Evolutionary conservation across 805 yeast genomes (phyloP), one percentile per base, ranked within the genome.

Genomic region (Gaillardinia entomophila): DNA sequence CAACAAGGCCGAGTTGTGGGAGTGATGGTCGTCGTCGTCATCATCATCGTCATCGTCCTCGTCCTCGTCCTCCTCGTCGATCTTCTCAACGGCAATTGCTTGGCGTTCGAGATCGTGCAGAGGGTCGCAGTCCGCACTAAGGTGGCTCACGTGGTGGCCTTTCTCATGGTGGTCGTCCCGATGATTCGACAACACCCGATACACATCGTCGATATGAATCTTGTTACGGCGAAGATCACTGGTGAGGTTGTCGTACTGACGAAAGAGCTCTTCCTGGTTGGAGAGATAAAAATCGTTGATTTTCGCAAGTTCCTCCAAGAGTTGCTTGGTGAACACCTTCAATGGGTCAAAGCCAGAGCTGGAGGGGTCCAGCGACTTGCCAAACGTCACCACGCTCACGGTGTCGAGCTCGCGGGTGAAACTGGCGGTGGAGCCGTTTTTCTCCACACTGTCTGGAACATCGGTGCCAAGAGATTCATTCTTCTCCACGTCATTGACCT

Each of bases 251-350:
- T 68, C 71, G 45, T 64, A 73, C 32, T 68, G 71, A 5, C 40
- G 45, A 37, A 63, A 68, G 14, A 76, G 57, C 35, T 66, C 70
- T 1, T 57, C 47, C 45, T 77, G 80, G 32, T 68, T 69, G 12
- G 43, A 35, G 26, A 57, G 54, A 50, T 71, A 79, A 40, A 79
- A 79, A 6, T 51, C 59, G 45, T 75, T 77, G 36, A 79, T 66
- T 42, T 74, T 77, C 16, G 43, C 40, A 35, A 76, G 60, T 45
- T 79, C 82, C n/a, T 48, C 53, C 17, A 62, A 45, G 31, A 79
- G 56, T 35, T 62, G 66, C 23, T 61, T 53, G 24, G 76, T 40
- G 38, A 79, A 79, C 3, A 68, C 60, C 24, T 61, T 64, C 34
- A 62, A 49, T 2, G 66, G 62, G 32, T 49, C 57, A 24, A 46